Evolutionary conservation across 176 grass and related monocot genomes (phyloP).

Genomic region (Triticum dicoccoides): DNA sequence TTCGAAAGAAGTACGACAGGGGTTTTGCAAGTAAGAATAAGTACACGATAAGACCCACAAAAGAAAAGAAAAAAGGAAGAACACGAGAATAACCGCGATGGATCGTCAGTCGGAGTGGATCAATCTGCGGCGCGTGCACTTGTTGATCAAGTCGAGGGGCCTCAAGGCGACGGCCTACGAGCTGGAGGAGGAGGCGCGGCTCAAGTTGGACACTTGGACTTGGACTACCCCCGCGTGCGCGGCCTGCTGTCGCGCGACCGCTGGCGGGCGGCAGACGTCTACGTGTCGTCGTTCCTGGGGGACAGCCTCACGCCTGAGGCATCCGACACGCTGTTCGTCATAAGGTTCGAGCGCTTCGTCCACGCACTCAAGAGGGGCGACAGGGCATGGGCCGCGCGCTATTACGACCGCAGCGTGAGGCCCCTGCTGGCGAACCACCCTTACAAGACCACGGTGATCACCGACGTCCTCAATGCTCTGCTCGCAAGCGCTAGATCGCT

Average conservation of each 20-base stretch:
- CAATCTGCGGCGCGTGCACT: not conserved
- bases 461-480: not conserved
- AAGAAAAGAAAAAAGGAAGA: too few relatives aligned
- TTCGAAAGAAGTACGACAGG: too few relatives aligned
- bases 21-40: too few relatives aligned
- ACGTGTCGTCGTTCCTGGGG: not conserved
- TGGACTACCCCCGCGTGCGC: not conserved
- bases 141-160: not conserved
- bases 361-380: not conserved
- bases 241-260: not conserved
- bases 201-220: not conserved
- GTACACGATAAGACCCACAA: too few relatives aligned
- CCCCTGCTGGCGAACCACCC: not conserved
- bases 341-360: not conserved
- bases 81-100: not conserved
- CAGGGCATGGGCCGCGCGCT: not conserved
- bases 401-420: not conserved
- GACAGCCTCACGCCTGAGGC: not conserved
- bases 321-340: not conserved
- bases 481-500: not conserved
- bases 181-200: not conserved
- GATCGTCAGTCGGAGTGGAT: not conserved
- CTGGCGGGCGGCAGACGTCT: not conserved
- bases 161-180: not conserved
- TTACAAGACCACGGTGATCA: not conserved